Conservation (phyloP, 208 protist genomes). For the Trypanosoma brucei region DNA sequence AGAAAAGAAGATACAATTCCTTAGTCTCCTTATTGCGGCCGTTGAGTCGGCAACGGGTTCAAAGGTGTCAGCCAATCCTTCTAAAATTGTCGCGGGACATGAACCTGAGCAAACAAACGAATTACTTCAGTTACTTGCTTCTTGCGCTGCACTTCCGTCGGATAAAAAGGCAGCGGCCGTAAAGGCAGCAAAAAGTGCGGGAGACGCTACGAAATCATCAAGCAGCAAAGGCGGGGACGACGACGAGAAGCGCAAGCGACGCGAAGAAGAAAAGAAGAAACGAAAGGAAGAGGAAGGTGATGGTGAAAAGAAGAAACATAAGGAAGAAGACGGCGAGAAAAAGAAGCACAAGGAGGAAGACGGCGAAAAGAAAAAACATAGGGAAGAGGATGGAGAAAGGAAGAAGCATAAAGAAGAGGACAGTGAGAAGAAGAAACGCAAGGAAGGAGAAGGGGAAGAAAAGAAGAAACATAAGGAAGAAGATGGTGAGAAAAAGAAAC, state of each 20-base stretch:
- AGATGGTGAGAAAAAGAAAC: slow-evolving; percentile 2
- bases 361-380: slow-evolving; percentile 11
- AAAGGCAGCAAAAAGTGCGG: slow-evolving; percentile 42
- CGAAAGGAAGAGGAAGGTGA: slow-evolving; percentile 6
- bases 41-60: slow-evolving; percentile 75
- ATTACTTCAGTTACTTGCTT: slow-evolving; percentile 78
- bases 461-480: slow-evolving; percentile 5
- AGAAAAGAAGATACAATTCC: slow-evolving; percentile 78
- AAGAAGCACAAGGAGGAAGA: slow-evolving; percentile 19
- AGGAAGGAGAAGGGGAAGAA: slow-evolving; percentile 8
- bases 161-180: slow-evolving; percentile 67
- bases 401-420: slow-evolving; percentile 16
- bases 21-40: slow-evolving; percentile 65
- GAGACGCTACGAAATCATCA: background rate
- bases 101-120: slow-evolving; percentile 87
- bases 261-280: background rate
- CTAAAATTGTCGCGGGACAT: slow-evolving; percentile 82
- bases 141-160: slow-evolving; percentile 50
- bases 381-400: slow-evolving; percentile 1
- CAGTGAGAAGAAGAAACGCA: slow-evolving; percentile 13
- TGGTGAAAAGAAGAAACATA: slow-evolving; percentile 8
- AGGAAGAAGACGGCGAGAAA: slow-evolving; percentile 7
- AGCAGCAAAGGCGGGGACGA: background rate
- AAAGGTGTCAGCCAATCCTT: slow-evolving; percentile 47
- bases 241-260: slow-evolving; percentile 2